A percentile compares a stretch with the other conserved stretches of the same genome.
These are phyloP conservation scores for Diaporthe citrichinensis DNA, from an alignment of 2,329 filamentous ascomycete species.

Conservation along the genomic window DNA sequence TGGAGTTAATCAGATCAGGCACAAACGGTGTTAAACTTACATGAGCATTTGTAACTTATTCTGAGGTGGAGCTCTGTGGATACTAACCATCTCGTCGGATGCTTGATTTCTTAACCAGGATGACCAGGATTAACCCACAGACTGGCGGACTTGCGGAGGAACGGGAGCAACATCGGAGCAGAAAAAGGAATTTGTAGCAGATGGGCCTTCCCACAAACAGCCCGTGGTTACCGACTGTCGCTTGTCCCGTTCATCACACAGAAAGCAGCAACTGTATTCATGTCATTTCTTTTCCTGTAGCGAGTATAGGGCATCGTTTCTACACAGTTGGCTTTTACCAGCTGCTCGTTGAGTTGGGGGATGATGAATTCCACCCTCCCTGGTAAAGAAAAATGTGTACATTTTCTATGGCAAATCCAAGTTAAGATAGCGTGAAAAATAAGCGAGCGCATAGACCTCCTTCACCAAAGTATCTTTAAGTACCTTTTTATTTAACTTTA, in stretches of 20 bases:
- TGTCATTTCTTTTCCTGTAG: neutral
- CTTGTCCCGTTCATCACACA: neutral
- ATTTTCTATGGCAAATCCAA: too few relatives aligned
- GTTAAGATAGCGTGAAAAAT: too few relatives aligned
- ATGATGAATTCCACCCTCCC: too few relatives aligned
- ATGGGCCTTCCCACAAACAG: neutral
- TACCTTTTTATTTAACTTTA: too few relatives aligned
- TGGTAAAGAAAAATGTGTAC: too few relatives aligned
- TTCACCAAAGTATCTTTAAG: too few relatives aligned
- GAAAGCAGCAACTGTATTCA: neutral
- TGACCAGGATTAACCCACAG: neutral
- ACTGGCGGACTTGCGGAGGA: neutral
- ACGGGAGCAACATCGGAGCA: neutral
- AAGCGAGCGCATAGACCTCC: too few relatives aligned
- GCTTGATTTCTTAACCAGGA: neutral
- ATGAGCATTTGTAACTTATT: neutral
- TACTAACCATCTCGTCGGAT: constrained; percentile 1
- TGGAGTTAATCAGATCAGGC: neutral
- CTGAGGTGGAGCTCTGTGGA: neutral
- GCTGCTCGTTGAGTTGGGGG: neutral
- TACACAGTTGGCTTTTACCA: neutral
- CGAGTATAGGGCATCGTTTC: neutral
- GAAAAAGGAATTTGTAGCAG: neutral
- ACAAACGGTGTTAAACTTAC: neutral
- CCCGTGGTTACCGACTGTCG: neutral